Base-by-base conservation (phyloP, 2,329 filamentous ascomycete species). In the Penicillium sp. region DNA sequence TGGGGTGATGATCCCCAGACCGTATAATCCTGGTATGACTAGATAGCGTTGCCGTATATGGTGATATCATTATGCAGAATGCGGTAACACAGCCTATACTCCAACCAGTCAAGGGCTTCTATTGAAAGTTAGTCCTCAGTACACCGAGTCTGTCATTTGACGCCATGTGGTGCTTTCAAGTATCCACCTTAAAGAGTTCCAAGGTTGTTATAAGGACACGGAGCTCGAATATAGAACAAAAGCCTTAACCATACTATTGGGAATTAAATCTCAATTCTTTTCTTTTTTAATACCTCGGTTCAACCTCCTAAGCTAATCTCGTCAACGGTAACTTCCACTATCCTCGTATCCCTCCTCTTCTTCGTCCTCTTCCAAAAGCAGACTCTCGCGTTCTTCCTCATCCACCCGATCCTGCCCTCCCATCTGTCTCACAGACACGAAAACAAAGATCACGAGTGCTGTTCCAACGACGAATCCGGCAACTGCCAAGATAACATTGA, bases 401-500 rank as follows among this genome's bases (percentile, higher is more conserved):
- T 61, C 44, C 4, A 29, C 55, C 38, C 34, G 46, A 35, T 57
- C 52, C 18, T 56, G 50, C 21, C 54, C 46, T 25, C 49, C 54
- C 34, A 66, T 50, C 16, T 53, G 54, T n/a, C 53, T 41, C 4
- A 64, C 65, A 4, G 62, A 60, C 4, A 65, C 34, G 39, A 59
- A 50, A 41, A 95, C 90, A 70, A 82, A 96, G 0, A 70, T 74
- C 8, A 93, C 86, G 3, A 96, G 77, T 5, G 75, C 75, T 0
- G 82, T 58, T 0, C 91, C 91, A 1, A 93, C 79, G 0, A 83
- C 68, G 8, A 91, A 71, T 0, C 87, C 89, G 1, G 83, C 63
- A 0, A 75, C 67, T 37, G 93, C 72, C 38, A 96, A 72, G 0
- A 87, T 78, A 2, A 88, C 58, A 68, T 96, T 94, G 34, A 95